Percentiles rank a stretch among this genome's conserved stretches.
Evolutionary conservation across 306 rosid species (phyloP).

Genomic region (Clitoria ternatea): DNA sequence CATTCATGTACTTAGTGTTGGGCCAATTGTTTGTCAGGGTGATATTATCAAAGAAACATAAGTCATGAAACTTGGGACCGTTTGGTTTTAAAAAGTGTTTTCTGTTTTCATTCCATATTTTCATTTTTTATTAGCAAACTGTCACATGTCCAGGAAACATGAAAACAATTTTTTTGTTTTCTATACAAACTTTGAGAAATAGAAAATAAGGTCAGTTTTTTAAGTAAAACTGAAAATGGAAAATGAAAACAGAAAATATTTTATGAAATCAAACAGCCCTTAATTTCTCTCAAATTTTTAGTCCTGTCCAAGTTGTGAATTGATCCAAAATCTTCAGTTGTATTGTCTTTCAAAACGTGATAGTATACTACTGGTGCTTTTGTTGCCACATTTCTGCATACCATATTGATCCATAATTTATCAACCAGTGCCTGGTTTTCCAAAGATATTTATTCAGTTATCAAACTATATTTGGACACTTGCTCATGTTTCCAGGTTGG

Average conservation of each 20-base stretch:
- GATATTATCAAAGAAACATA: not conserved
- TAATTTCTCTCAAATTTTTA: not conserved
- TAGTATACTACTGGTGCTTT: not conserved
- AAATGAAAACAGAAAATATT: too few relatives aligned
- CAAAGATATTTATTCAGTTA: slow-evolving; percentile 1
- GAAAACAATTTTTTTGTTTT: too few relatives aligned
- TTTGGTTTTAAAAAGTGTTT: too few relatives aligned
- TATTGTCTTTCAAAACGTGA: not conserved
- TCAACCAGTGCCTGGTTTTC: not conserved
- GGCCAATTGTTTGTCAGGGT: not conserved
- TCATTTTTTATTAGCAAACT: too few relatives aligned
- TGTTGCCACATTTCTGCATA: slow-evolving; percentile 18
- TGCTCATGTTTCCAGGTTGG: slow-evolving; percentile 62
- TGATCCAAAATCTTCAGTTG: not conserved
- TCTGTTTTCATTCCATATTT: too few relatives aligned
- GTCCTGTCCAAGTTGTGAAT: not conserved
- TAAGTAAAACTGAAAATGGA: too few relatives aligned
- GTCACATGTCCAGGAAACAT: too few relatives aligned
- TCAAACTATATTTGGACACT: not conserved
- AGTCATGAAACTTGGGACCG: not conserved
- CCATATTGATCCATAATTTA: not conserved
- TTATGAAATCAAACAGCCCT: too few relatives aligned
- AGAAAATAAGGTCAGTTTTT: too few relatives aligned
- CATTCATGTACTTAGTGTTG: not conserved
- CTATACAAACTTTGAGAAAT: too few relatives aligned